Base-by-base conservation (phyloP, 805 yeast genomes). In the Candida boidinii region DNA sequence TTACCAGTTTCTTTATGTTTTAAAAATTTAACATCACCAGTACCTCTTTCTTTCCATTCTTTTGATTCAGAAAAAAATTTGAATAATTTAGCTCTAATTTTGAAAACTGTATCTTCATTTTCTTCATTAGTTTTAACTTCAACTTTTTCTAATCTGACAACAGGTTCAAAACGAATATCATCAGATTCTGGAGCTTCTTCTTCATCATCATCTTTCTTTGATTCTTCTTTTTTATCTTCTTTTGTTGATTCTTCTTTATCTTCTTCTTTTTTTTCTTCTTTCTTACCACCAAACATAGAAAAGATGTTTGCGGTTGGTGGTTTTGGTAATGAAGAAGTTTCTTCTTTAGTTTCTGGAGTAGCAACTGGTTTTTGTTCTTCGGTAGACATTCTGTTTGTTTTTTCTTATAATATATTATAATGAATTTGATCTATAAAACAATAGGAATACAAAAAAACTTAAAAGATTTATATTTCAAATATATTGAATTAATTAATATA, bases 41-140 rank as follows among this genome's bases (percentile, higher is more conserved):
- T 86, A 51, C 98, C 98, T 70, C 98, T 84, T 72, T 92, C 98
- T 63, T 92, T 92, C 98, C 98, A 92, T 65, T 92, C 97, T 54
- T 79, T 80, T 34, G 78, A 51, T 39, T 86, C 95, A 27, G 77
- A 71, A 44, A 64, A 66, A 68, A 82, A 90, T 64, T 86, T 82
- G 71, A 90, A 92, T 55, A 92, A 70, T 65, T 92, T 92, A 46
- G 98, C 96, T 57, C 98, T 75, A 47, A 84, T 85, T 64, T 92
- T 92, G 65, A 64, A 79, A 41, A 79, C 51, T 17, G 76, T 83
- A 37, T 82, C 90, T 64, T 86, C 95, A 43, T 84, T 73, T 62
- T 86, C 96, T 62, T 86, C 96, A 60, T 84, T 83, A 48, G 97
- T 87, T 68, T 88, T 90, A 44, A 90, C 94, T 24, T 92, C 97